Evolutionary conservation across 2,329 filamentous ascomycete species (phyloP), one percentile per base, ranked within the genome.

Genomic region (Pseudocercospora macadamiae): DNA sequence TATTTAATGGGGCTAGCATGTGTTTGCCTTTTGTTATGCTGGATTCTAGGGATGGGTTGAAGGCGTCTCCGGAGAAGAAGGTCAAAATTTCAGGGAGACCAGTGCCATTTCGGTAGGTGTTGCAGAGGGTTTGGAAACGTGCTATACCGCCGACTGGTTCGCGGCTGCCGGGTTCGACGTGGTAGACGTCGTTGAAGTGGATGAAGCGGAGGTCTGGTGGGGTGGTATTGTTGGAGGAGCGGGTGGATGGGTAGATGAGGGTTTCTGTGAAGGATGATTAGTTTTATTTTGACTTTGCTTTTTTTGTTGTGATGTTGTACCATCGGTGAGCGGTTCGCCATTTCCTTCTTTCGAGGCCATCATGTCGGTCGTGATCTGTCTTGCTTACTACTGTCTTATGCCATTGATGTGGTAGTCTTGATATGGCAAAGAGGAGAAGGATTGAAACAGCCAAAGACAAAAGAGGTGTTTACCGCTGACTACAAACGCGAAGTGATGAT

Each of bases 161-260:
- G 14, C 89, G 86, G 23, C 90, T 92, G 1, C 81, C 80, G 47
- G 82, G 67, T 75, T 96, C 91, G 54, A 96, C 84, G 69, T 96
- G 93, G 74, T 96, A 96, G 60, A 96, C 92, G 76, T 97, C 92
- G 75, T 96, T 96, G 81, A 89, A 96, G 77, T 96, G 93, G 28
- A 96, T 73, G 55, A 96, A 76, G n/a, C 92, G 86, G 51, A 96
- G 77, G 72, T 91, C 89, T 44, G 91, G 89, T 39, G 80, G n/a
- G n/a, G n/a, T n/a, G n/a, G n/a, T n/a, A n/a, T n/a, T 73, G n/a
- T 30, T 47, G 34, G 25, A 34, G 12, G 19, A 30, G 25, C 36
- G 39, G 25, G 49, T 59, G 54, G 58, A 60, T 5, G 64, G 55
- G 55, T 68, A 64, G 16, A 63, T 66, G 12, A 64, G 56, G 26